Percentiles rank a stretch among this genome's conserved stretches.
These are phyloP conservation scores for Asterochloris erici DNA, from an alignment of 139 green algal species.

Conservation along the genomic window DNA sequence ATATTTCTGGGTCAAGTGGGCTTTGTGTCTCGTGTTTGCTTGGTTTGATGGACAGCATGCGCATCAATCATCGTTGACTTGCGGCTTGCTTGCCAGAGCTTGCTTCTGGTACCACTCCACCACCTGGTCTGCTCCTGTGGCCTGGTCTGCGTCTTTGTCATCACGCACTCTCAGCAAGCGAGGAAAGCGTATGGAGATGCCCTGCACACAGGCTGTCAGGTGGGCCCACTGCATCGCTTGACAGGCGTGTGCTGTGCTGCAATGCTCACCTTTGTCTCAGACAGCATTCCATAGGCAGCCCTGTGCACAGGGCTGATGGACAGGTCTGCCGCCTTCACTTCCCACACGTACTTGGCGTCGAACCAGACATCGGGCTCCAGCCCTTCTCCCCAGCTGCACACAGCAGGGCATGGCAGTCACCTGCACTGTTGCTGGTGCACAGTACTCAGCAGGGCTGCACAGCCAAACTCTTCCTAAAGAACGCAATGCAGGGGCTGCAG, in stretches of 20 bases:
- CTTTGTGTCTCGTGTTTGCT: no score
- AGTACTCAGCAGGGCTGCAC: no score
- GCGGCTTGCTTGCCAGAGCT: neutral
- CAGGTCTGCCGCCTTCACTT: conserved; percentile 97
- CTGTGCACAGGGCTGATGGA: conserved; percentile 89
- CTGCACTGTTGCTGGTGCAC: no score
- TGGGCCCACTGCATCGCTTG: neutral
- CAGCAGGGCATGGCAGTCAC: neutral
- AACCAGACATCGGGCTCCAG: conserved; percentile 93
- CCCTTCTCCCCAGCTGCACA: conserved; percentile 33
- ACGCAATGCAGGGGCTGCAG: neutral
- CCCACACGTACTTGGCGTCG: conserved; percentile 86
- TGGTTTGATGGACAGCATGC: no score
- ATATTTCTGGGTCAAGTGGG: no score
- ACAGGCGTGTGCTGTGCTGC: neutral
- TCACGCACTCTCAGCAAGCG: conserved; percentile 84
- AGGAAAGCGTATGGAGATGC: conserved; percentile 89
- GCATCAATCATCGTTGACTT: no score
- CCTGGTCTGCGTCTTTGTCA: conserved; percentile 90
- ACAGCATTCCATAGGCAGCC: conserved; percentile 69
- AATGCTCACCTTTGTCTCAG: conserved; percentile 43
- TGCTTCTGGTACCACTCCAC: conserved; percentile 87
- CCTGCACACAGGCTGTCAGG: conserved; percentile 45
- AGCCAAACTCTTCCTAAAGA: neutral
- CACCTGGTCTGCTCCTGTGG: conserved; percentile 82